Percentiles rank a stretch among this genome's conserved stretches.
Conservation (phyloP, 1,139 yeast species). For the Taiozyma onychis region DNA sequence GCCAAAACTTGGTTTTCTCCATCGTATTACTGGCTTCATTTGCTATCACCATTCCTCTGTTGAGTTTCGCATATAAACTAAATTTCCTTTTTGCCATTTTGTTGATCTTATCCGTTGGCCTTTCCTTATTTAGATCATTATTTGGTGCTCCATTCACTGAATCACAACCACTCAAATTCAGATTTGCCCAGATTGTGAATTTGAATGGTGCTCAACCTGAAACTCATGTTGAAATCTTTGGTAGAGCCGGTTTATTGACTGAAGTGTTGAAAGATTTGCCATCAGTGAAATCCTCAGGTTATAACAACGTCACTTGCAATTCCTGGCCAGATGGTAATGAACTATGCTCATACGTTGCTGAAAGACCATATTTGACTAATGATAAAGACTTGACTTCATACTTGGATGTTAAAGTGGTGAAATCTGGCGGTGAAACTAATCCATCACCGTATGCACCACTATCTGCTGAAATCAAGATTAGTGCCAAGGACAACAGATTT, state of each 20-base stretch:
- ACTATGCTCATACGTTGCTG: constrained; percentile 46
- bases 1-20: constrained; percentile 44
- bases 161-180: constrained; percentile 59
- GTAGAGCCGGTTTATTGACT: constrained; percentile 43
- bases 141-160: constrained; percentile 49
- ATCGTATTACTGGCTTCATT: constrained; percentile 34
- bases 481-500: constrained; percentile 55
- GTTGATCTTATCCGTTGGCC: constrained; percentile 31
- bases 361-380: constrained; percentile 43
- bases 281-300: constrained; percentile 40
- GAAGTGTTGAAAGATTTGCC: constrained; percentile 54
- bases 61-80: constrained; percentile 70
- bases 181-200: constrained; percentile 58
- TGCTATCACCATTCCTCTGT: constrained; percentile 47
- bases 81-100: constrained; percentile 45
- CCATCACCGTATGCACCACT: constrained; percentile 60
- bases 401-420: constrained; percentile 43
- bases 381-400: constrained; percentile 36
- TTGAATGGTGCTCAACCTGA: constrained; percentile 27
- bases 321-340: constrained; percentile 40
- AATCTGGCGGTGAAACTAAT: constrained; percentile 36
- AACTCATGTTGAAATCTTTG: constrained; percentile 42
- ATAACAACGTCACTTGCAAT: constrained; percentile 31
- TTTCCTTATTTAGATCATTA: constrained; percentile 35
- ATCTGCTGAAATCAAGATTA: constrained; percentile 54